Conservation (phyloP, 2,329 filamentous ascomycete species). For the Rachicladosporium sp. region DNA sequence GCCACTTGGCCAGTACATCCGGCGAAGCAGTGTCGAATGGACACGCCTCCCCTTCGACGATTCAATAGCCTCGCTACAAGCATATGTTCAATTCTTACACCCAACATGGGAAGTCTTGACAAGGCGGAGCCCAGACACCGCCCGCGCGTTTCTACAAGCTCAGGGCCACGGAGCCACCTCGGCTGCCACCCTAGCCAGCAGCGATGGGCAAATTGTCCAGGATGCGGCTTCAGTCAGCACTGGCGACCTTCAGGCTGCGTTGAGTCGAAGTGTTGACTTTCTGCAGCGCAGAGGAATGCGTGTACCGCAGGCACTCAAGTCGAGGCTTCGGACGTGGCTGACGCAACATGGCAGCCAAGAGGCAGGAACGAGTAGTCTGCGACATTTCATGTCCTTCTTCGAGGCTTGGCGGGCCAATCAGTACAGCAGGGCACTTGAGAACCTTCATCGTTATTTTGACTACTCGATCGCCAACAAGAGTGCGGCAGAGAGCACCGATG, state of each 20-base stretch:
- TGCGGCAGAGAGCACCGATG: conserved; percentile 11
- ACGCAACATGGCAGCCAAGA: conserved; percentile 29
- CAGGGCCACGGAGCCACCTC: too few relatives aligned
- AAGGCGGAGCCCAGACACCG: too few relatives aligned
- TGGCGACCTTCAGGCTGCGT: conserved; percentile 32
- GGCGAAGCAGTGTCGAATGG: conserved; percentile 68
- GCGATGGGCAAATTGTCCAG: too few relatives aligned
- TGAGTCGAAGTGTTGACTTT: conserved; percentile 80
- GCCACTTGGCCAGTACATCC: conserved; percentile 69
- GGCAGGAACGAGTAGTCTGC: conserved; percentile 17
- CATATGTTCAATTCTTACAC: conserved; percentile 57
- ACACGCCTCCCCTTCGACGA: conserved; percentile 69
- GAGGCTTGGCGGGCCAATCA: conserved; percentile 88
- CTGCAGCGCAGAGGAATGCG: conserved; percentile 74
- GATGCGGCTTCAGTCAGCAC: conserved; percentile 8
- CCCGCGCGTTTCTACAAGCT: too few relatives aligned
- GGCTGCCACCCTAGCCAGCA: too few relatives aligned
- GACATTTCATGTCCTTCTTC: conserved; percentile 47
- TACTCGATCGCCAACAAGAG: conserved; percentile 48
- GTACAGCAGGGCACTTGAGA: conserved; percentile 79
- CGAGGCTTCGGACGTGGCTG: conserved; percentile 45
- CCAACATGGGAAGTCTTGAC: conserved; percentile 1
- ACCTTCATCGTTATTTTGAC: conserved; percentile 89
- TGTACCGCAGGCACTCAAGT: conserved; percentile 60
- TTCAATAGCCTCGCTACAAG: conserved; percentile 64